Evolutionary conservation across 345 rosid species (phyloP).

Genomic region (Linum tenue): DNA sequence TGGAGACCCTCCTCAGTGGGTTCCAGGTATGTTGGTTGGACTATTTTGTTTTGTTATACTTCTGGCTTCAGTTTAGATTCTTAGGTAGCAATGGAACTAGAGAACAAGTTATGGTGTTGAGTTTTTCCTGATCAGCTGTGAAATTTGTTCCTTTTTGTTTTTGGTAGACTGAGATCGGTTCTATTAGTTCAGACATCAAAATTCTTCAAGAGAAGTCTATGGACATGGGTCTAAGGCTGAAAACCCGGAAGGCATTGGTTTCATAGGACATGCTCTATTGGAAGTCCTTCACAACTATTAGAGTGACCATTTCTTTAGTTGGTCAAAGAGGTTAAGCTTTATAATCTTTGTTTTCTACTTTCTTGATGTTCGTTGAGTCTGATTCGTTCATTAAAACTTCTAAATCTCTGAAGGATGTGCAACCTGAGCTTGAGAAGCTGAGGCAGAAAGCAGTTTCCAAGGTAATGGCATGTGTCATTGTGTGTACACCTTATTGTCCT

Average conservation of each 20-base stretch:
- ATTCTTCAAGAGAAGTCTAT: conserved; percentile 96
- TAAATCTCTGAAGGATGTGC: conserved; percentile 89
- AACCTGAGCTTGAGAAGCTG: conserved; percentile 94
- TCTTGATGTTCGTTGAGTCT: conserved; percentile 41
- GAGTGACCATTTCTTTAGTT: background rate
- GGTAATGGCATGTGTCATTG: conserved; percentile 31
- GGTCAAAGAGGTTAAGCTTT: background rate
- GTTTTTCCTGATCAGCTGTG: background rate
- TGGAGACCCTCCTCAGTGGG: conserved; percentile 93
- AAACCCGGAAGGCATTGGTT: conserved; percentile 78
- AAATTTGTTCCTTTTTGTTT: conserved; percentile 11
- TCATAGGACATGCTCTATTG: background rate
- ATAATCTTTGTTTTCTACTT: conserved; percentile 3
- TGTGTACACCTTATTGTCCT: background rate
- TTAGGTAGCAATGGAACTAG: too few relatives aligned
- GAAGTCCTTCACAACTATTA: background rate
- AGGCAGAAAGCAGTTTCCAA: conserved; percentile 92
- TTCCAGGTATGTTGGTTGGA: conserved; percentile 58
- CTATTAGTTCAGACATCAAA: conserved; percentile 95
- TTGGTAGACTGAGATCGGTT: conserved; percentile 80
- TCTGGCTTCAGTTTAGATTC: background rate
- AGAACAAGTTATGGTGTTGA: background rate
- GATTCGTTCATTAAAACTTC: conserved; percentile 73
- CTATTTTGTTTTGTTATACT: background rate
- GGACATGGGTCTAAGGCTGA: conserved; percentile 98